A percentile compares a stretch with the other conserved stretches of the same genome.
Conservation (phyloP, 1,284 basidiomycete species). For the Grifola frondosa region DNA sequence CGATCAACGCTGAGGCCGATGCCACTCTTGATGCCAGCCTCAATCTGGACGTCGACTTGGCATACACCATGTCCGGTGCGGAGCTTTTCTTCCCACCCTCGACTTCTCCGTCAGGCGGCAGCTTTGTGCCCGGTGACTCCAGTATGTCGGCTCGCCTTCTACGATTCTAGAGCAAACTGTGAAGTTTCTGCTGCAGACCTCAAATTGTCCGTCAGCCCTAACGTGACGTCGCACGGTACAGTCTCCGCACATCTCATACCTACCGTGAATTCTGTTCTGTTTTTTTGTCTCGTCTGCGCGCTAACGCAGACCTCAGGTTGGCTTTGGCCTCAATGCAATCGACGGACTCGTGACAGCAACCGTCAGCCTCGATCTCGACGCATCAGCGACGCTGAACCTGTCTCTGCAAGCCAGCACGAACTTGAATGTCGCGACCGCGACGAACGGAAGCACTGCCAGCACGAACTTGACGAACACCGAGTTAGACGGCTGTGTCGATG, state of each 20-base stretch:
- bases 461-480: constrained; percentile 1
- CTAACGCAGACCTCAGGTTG: constrained; percentile 26
- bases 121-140: constrained; percentile 29
- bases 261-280: constrained; percentile 26
- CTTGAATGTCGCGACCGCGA: constrained; percentile 5
- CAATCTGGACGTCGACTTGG: constrained; percentile 39
- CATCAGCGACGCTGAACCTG: constrained; percentile 39
- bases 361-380: constrained; percentile 47
- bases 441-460: constrained; percentile 2
- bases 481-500: constrained; percentile 29
- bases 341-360: constrained; percentile 35
- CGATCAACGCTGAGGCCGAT: constrained; percentile 26
- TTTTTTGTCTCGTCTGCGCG: not conserved
- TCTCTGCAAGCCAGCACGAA: constrained; percentile 28
- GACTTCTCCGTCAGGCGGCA: constrained; percentile 13
- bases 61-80: constrained; percentile 32
- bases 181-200: constrained; percentile 41
- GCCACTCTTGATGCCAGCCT: constrained; percentile 36
- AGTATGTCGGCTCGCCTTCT: constrained; percentile 34
- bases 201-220: constrained; percentile 41
- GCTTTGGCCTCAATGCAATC: constrained; percentile 44
- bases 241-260: constrained; percentile 51
- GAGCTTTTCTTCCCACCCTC: constrained; percentile 42
- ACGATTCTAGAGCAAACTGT: too few species aligned
- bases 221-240: constrained; percentile 38